Evolutionary conservation across 1,139 yeast species (phyloP).

Genomic region (Candida freyschussii): DNA sequence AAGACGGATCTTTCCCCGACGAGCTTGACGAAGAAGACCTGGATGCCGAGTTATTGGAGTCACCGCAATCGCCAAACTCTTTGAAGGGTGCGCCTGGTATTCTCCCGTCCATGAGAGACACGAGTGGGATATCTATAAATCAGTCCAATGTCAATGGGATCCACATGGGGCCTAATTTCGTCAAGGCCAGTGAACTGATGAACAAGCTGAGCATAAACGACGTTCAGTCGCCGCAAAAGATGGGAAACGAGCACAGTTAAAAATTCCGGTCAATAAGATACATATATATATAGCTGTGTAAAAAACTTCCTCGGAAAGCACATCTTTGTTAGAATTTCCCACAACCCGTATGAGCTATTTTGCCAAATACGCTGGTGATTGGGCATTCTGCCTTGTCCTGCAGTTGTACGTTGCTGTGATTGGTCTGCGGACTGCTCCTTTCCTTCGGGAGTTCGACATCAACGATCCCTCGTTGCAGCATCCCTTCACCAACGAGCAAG

Average conservation of each 20-base stretch:
- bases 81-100: slow-evolving; percentile 8
- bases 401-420: slow-evolving; percentile 9
- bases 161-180: slow-evolving; percentile 7
- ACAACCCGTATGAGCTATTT: slow-evolving; percentile 4
- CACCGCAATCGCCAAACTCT: slow-evolving; percentile 3
- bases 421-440: slow-evolving; percentile 38
- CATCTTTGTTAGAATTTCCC: too few relatives aligned
- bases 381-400: slow-evolving; percentile 7
- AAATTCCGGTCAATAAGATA: too few relatives aligned
- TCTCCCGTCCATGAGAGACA: slow-evolving; percentile 15
- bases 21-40: slow-evolving; percentile 17
- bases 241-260: background rate
- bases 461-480: slow-evolving; percentile 57
- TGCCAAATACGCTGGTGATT: slow-evolving; percentile 8
- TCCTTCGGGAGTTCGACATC: slow-evolving; percentile 63
- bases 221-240: background rate
- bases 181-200: slow-evolving; percentile 24
- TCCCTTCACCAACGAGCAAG: slow-evolving; percentile 70
- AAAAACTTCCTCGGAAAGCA: too few relatives aligned
- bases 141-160: slow-evolving; percentile 10
- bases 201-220: slow-evolving; percentile 16
- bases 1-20: slow-evolving; percentile 8
- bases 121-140: slow-evolving; percentile 11
- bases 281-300: too few relatives aligned
- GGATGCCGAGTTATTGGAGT: slow-evolving; percentile 14